Base-by-base conservation (phyloP, 2,329 filamentous ascomycete species). In the Colletotrichum costaricense region DNA sequence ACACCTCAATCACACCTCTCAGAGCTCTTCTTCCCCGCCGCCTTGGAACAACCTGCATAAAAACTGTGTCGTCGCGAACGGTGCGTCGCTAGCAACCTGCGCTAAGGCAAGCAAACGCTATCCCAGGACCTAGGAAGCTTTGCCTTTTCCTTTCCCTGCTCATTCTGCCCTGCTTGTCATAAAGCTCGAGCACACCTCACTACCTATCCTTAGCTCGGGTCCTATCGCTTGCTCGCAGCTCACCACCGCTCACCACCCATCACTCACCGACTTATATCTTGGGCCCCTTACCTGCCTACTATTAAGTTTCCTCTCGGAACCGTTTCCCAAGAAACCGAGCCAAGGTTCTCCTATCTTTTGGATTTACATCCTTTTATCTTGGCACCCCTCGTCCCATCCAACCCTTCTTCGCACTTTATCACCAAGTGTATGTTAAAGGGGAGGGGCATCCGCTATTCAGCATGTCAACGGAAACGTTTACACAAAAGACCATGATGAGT, bases 391-490 rank as follows among this genome's bases (percentile, higher is more conserved):
- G 7, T 71, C 46, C 42, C 42, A 42, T 35, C 54, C 35, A 28
- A 26, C 19, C 5, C 56, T 9, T 22, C 14, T 54, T 56, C 54
- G 55, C 35, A 42, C 22, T 54, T 42, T 46, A 60, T 58, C 26
- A 42, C 49, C 14, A 22, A 49, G 42, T 49, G 42, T 49, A 19
- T 42, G 38, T 5, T 7, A n/a, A n/a, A 49, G 19, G 42, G 42
- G 19, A 49, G 63, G 52, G 49, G 33, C 52, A 24, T 24, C 52
- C 52, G 33, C 63, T 28, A 30, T 63, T 35, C 56, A 73, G 12
- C 60, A 73, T 73, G 71, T 71, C 71, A 65, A 73, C 71, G n/a
- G 71, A 71, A 67, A 71, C 71, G 4, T 71, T 65, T 16, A 73
- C 71, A 16, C 67, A 71, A 57, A 73, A 73, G 42, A 55, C 67